phyloP scores from a whole-genome alignment of 768 basidiomycete genomes.

The Dentipellis sp. region DNA sequence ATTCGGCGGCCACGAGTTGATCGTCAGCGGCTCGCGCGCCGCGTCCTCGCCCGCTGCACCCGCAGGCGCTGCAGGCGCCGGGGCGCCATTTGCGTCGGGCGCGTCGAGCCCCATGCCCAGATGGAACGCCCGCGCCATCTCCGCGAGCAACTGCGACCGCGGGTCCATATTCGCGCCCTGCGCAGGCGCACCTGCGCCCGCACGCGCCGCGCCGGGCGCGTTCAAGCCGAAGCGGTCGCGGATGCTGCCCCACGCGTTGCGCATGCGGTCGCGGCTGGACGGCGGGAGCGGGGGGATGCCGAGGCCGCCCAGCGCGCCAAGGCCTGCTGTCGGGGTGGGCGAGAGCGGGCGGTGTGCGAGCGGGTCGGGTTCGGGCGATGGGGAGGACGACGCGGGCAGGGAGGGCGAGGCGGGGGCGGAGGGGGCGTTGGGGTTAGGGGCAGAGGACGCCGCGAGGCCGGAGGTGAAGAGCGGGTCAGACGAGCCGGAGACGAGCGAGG shows the following conservation, averaged over 20 bases:
- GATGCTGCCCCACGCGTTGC: conserved; percentile 59
- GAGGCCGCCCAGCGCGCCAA: conserved; percentile 23
- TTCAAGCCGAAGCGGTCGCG: conserved; percentile 58
- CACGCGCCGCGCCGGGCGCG: conserved; percentile 2
- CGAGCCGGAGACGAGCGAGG: conserved; percentile 70
- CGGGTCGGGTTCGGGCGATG: no score
- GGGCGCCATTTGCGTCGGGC: conserved; percentile 3
- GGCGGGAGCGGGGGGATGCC: conserved; percentile 10
- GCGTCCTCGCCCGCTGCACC: neutral
- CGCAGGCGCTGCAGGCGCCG: neutral
- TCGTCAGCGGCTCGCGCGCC: neutral
- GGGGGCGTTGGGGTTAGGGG: no score
- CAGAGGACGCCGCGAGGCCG: conserved; percentile 39
- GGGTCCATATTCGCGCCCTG: conserved; percentile 30
- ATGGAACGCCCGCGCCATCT: conserved; percentile 77
- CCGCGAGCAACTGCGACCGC: conserved; percentile 62
- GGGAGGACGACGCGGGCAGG: conserved; percentile 4
- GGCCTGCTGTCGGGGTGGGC: conserved; percentile 31
- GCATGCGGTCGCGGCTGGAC: conserved; percentile 32
- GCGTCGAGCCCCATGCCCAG: conserved; percentile 41
- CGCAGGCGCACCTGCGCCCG: conserved; percentile 1
- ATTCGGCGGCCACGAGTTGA: neutral
- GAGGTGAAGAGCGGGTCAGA: conserved; percentile 56
- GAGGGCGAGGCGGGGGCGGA: conserved; percentile 15
- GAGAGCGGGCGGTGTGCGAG: conserved; percentile 26